Percentiles rank a stretch among this genome's conserved stretches.
phyloP scores from a whole-genome alignment of 75 land plant species.

The Larix kaempferi region DNA sequence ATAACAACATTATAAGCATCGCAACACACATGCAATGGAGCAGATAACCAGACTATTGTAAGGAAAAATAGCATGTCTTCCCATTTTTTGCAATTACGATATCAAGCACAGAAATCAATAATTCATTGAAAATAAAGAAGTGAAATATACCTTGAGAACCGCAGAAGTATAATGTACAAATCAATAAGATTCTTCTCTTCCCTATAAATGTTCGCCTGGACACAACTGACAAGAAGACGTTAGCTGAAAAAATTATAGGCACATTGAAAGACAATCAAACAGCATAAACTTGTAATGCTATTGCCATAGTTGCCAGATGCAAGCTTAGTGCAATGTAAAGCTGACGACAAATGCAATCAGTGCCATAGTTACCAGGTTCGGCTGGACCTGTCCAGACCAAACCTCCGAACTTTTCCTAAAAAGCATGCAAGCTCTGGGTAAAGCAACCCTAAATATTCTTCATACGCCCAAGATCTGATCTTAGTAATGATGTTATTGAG shows the following conservation, averaged over 20 bases:
- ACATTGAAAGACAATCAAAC: neutral
- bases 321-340: neutral
- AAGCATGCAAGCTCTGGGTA: too few relatives aligned
- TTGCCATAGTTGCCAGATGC: neutral
- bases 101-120: neutral
- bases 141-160: conserved; percentile 77
- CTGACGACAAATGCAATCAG: neutral
- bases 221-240: neutral
- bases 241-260: conserved; percentile 3
- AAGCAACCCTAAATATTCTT: too few relatives aligned
- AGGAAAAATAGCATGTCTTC: neutral
- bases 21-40: neutral
- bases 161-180: conserved; percentile 79
- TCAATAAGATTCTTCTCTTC: conserved; percentile 81
- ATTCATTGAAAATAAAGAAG: neutral
- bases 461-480: too few relatives aligned
- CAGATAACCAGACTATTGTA: neutral
- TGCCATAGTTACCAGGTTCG: neutral
- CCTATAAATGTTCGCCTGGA: conserved; percentile 87
- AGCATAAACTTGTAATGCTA: neutral
- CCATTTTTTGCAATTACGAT: too few relatives aligned
- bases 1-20: neutral
- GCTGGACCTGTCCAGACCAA: too few relatives aligned
- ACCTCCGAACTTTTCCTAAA: too few relatives aligned
- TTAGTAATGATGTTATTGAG: too few relatives aligned